Evolutionary conservation across 805 yeast species (phyloP).

Genomic region (Myxozyma nipponensis): DNA sequence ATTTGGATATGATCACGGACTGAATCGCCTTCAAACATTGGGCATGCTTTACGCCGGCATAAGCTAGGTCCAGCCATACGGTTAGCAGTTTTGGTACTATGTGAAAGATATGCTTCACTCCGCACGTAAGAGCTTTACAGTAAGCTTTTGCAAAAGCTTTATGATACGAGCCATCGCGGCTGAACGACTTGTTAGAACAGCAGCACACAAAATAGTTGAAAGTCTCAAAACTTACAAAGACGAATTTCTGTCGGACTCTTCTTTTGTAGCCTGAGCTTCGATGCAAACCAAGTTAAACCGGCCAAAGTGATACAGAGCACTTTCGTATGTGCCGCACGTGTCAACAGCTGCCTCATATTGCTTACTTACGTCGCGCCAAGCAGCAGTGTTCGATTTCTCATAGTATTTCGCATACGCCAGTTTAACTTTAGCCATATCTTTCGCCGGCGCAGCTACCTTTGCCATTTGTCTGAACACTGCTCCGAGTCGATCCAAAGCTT

Average conservation of each 20-base stretch:
- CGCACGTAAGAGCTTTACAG: slow-evolving; percentile 55
- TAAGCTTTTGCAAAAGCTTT: slow-evolving; percentile 53
- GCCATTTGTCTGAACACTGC: background rate
- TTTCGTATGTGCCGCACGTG: slow-evolving; percentile 61
- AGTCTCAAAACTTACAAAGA: slow-evolving; percentile 5
- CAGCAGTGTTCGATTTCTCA: slow-evolving; percentile 77
- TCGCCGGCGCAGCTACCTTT: background rate
- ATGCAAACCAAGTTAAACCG: slow-evolving; percentile 71
- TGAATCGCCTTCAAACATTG: slow-evolving; percentile 18
- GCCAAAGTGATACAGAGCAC: slow-evolving; percentile 77
- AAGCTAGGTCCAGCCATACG: slow-evolving; percentile 75
- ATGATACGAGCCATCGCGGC: slow-evolving; percentile 46
- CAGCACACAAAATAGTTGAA: slow-evolving; percentile 22
- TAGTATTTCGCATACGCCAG: slow-evolving; percentile 84
- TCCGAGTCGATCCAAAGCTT: slow-evolving; percentile 51
- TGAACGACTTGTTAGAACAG: background rate
- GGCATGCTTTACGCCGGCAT: slow-evolving; percentile 16
- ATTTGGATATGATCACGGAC: slow-evolving; percentile 36
- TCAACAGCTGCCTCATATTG: slow-evolving; percentile 61
- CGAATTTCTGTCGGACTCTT: slow-evolving; percentile 28
- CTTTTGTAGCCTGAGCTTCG: slow-evolving; percentile 56
- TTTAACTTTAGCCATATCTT: slow-evolving; percentile 43
- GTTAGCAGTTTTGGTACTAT: slow-evolving; percentile 79
- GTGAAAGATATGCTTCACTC: slow-evolving; percentile 68
- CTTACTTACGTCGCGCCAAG: slow-evolving; percentile 64